phyloP scores from a whole-genome alignment of 2,329 filamentous ascomycete genomes.

The Aspergillus sclerotialis region DNA sequence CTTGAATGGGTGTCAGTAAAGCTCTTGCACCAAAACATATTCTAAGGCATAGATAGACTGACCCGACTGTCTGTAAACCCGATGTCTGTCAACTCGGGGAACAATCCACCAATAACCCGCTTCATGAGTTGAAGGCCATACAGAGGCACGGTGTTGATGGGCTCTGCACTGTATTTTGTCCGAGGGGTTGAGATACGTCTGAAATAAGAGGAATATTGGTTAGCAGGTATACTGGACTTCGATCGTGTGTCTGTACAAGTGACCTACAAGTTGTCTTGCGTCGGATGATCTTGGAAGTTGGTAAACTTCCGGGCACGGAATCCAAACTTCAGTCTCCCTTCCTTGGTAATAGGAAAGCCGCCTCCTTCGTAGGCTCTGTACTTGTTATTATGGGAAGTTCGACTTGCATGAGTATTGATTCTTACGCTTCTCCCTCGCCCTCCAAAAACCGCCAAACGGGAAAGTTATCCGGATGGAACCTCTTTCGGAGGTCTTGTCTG shows the following conservation, averaged over 20 bases:
- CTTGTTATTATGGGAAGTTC: background rate
- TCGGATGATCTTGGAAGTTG: constrained; percentile 14
- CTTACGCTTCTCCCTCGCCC: constrained; percentile 9
- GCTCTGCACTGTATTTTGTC: constrained; percentile 15
- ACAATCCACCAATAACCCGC: constrained; percentile 12
- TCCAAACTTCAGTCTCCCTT: constrained; percentile 19
- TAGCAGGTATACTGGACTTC: background rate
- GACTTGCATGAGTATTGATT: background rate
- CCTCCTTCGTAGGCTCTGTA: constrained; percentile 12
- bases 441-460: constrained; percentile 24
- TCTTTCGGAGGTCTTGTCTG: constrained; percentile 28
- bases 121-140: constrained; percentile 18
- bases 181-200: constrained; percentile 14
- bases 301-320: constrained; percentile 17
- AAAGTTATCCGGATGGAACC: constrained; percentile 27
- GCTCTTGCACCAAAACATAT: too few species aligned
- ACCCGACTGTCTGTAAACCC: constrained; percentile 15
- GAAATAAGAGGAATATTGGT: background rate
- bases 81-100: constrained; percentile 16
- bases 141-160: constrained; percentile 16
- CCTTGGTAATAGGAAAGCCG: constrained; percentile 15
- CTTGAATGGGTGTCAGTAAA: constrained; percentile 3
- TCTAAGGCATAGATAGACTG: background rate
- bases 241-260: background rate
- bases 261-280: constrained; percentile 9